Evolutionary conservation across 495 filamentous ascomycete species (phyloP), one percentile per base, ranked within the genome.

Genomic region (Neurospora sp.): DNA sequence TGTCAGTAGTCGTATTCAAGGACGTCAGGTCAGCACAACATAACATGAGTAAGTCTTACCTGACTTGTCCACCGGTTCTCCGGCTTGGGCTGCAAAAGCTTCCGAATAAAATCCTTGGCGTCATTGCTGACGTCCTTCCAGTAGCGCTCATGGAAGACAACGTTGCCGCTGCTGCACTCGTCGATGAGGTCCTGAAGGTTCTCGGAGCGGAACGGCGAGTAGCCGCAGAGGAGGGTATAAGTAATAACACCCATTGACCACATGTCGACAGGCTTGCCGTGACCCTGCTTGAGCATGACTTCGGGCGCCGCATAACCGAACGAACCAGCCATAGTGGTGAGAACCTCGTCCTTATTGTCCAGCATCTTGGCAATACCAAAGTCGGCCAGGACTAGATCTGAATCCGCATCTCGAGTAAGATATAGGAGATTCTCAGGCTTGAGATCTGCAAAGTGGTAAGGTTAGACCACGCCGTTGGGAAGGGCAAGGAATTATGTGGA

Each of bases 281-380:
- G 96, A 44, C 96, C 96, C 75, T 93, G 89, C 85, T 97, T 98
- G 69, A 97, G 86, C 96, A 99, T 99, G 61, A 99, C 94, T 80
- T 99, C 96, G 8, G 96, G 96, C 1, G 96, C 96, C 22, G 96
- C 96, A 78, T 99, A 99, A 47, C 96, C 96, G 80, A 99, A 98
- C 3, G 96, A 98, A 41, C 96, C 96, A 22, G 96, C 96, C 96
- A 99, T 99, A 73, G 96, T 98, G 37, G 93, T 98, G 59, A 99
- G 89, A 39, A 97, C 92, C 76, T 96, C 93, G 71, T 94, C 89
- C 75, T 94, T 90, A 72, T 85, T 92, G 76, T 97, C 94, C 69
- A 99, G 87, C 92, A 97, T 98, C 84, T 99, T 99, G 45, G 96
- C 96, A 78, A 99, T 99, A 80, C 96, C 96, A 74, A 99, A 99